phyloP scores from a whole-genome alignment of 192 early-diverging fungal species.

The Backusella luteola region DNA sequence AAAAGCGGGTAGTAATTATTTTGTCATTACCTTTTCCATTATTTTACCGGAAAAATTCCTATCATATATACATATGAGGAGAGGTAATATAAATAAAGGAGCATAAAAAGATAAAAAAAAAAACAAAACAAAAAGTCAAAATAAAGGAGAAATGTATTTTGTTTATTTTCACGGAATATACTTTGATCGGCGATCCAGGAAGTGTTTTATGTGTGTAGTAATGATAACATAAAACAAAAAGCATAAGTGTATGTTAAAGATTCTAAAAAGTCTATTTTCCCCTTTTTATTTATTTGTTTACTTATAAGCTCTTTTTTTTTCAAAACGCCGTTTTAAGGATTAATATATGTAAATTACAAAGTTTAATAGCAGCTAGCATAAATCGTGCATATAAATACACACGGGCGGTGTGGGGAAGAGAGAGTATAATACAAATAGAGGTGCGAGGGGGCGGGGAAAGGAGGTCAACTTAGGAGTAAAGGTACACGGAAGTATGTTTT shows the following conservation, averaged over 20 bases:
- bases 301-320: neutral
- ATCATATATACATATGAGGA: neutral
- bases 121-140: neutral
- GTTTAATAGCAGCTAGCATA: slow-evolving; percentile 4
- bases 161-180: slow-evolving; percentile 1
- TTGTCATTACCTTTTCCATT: neutral
- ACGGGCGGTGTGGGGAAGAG: neutral
- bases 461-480: neutral
- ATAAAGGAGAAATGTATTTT: neutral
- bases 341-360: slow-evolving; percentile 6
- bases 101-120: neutral
- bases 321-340: neutral
- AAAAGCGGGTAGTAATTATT: neutral
- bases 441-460: neutral
- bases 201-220: neutral
- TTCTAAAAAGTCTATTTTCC: neutral
- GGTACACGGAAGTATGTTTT: neutral
- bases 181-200: neutral
- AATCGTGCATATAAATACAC: slow-evolving; percentile 2
- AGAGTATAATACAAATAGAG: slow-evolving; percentile 2
- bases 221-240: neutral
- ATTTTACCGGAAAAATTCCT: neutral
- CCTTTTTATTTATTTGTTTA: neutral
- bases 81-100: slow-evolving; percentile 5
- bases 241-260: neutral